phyloP scores from a whole-genome alignment of 1,284 basidiomycete genomes.

The Golubevia sp. region DNA sequence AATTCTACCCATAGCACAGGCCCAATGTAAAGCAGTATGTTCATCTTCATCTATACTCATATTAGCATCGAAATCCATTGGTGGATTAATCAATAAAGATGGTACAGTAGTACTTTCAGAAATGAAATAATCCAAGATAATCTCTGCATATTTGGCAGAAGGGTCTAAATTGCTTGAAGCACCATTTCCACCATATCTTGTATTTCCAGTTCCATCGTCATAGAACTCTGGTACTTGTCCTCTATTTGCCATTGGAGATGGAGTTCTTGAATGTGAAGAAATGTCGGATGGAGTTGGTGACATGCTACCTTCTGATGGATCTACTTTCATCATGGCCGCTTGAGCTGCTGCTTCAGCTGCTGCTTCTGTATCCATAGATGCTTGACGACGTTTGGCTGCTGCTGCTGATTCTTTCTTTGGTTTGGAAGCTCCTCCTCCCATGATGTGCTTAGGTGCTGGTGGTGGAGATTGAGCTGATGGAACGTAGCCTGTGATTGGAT shows the following conservation, averaged over 20 bases:
- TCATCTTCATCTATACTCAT: conserved; percentile 98
- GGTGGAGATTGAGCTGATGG: conserved; percentile 85
- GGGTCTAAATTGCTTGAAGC: conserved; percentile 3
- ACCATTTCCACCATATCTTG: conserved; percentile 4
- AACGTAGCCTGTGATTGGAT: conserved; percentile 92
- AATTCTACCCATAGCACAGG: conserved; percentile 97
- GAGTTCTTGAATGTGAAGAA: conserved; percentile 84
- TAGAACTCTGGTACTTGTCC: conserved; percentile 17
- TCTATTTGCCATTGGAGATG: conserved; percentile 69
- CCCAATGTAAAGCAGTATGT: conserved; percentile 97
- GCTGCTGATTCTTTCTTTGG: conserved; percentile 4
- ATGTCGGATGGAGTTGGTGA: conserved; percentile 81
- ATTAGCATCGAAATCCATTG: conserved; percentile 90
- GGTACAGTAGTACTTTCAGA: conserved; percentile 95
- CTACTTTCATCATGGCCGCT: conserved; percentile 68
- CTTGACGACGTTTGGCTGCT: conserved; percentile 3
- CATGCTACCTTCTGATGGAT: conserved; percentile 67
- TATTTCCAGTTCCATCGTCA: conserved; percentile 11
- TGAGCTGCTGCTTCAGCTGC: conserved; percentile 23
- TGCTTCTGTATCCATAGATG: conserved; percentile 1
- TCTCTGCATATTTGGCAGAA: conserved; percentile 75
- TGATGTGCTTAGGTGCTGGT: conserved; percentile 92
- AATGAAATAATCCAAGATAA: conserved; percentile 98
- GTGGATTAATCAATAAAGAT: conserved; percentile 82
- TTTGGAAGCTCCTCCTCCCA: too few relatives aligned